A percentile compares a stretch with the other conserved stretches of the same genome.
Evolutionary conservation across 768 basidiomycete genomes (phyloP).

Genomic region (Pleurotus sapidus): DNA sequence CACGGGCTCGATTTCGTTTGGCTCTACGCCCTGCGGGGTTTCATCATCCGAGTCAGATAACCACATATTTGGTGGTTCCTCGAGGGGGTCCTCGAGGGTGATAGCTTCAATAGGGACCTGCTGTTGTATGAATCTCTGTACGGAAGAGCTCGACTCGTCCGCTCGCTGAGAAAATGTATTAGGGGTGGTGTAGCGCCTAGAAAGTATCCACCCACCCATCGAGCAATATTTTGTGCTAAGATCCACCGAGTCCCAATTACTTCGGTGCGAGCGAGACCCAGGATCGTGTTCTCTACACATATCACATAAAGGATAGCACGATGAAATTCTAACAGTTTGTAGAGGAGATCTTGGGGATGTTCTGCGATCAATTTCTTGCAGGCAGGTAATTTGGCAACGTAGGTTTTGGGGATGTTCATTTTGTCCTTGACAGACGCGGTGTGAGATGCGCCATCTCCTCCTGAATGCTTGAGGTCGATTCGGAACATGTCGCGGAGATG

Average conservation of each 20-base stretch:
- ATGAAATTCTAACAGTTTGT: conserved; percentile 12
- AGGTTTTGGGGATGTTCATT: background rate
- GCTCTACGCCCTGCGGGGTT: no score
- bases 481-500: conserved; percentile 25
- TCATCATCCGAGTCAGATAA: no score
- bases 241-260: conserved; percentile 23
- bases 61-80: no score
- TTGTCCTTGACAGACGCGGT: background rate
- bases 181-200: background rate
- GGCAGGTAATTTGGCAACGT: background rate
- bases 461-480: conserved; percentile 14
- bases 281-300: conserved; percentile 19
- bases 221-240: conserved; percentile 16
- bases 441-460: background rate
- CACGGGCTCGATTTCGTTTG: no score
- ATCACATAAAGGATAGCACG: conserved; percentile 20
- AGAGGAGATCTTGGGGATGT: conserved; percentile 1
- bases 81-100: background rate
- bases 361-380: background rate
- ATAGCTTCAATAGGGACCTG: background rate
- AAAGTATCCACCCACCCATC: conserved; percentile 17
- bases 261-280: background rate
- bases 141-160: background rate
- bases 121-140: background rate
- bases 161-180: conserved; percentile 2